These are phyloP conservation scores for Globisporangium nodosum DNA, from an alignment of 352 stramenopile genomes.

Conservation along the genomic window DNA sequence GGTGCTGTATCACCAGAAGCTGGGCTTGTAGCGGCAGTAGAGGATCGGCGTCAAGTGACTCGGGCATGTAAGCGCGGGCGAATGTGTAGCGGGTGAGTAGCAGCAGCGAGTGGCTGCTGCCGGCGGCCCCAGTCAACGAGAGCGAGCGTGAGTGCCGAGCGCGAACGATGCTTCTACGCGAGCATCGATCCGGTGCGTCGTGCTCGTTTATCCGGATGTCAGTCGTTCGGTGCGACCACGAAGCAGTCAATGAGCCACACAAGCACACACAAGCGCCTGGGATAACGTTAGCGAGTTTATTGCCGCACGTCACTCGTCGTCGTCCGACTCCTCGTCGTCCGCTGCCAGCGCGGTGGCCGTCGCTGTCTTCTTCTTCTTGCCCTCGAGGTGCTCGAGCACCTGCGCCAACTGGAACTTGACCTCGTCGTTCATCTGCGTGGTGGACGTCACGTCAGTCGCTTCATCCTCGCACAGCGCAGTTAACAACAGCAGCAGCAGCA, in stretches of 20 bases:
- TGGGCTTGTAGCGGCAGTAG: background rate
- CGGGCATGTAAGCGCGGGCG: background rate
- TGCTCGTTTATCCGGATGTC: too few relatives aligned
- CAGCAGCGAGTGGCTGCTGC: background rate
- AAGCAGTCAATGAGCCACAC: too few relatives aligned
- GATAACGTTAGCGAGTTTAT: background rate
- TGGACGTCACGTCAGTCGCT: background rate
- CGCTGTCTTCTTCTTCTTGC: conserved; percentile 14
- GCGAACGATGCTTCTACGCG: background rate
- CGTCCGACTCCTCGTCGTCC: background rate
- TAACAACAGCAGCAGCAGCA: background rate
- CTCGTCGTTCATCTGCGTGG: conserved; percentile 63
- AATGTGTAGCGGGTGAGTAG: background rate
- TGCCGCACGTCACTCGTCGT: conserved; percentile 5
- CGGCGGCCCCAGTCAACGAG: background rate
- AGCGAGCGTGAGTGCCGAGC: background rate
- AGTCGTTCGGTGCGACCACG: too few relatives aligned
- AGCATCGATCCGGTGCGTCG: too few relatives aligned
- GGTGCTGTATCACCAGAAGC: too few relatives aligned
- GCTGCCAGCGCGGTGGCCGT: background rate
- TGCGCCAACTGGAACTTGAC: conserved; percentile 71
- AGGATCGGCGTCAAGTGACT: background rate
- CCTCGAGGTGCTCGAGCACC: conserved; percentile 66
- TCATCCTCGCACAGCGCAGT: background rate
- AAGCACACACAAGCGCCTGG: background rate